A percentile compares a stretch with the other conserved stretches of the same genome.
phyloP scores from a whole-genome alignment of 1,139 yeast species.

The Candida sp. region DNA sequence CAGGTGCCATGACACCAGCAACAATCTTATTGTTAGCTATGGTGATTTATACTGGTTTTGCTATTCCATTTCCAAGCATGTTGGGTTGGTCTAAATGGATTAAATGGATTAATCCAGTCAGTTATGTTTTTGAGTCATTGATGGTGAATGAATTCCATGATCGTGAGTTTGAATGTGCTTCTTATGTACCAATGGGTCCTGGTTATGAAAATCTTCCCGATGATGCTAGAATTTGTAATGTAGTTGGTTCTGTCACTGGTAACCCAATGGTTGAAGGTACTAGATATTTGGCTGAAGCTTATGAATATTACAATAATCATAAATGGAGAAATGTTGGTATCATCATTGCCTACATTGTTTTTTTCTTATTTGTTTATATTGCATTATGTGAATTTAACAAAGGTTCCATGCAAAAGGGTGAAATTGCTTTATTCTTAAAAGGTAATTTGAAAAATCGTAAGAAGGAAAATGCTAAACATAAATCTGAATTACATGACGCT shows the following conservation, averaged over 20 bases:
- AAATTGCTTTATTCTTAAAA: slow-evolving; percentile 52
- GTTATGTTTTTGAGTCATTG: slow-evolving; percentile 65
- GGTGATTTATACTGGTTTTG: slow-evolving; percentile 52
- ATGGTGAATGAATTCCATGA: slow-evolving; percentile 63
- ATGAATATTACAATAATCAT: slow-evolving; percentile 40
- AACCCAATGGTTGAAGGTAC: slow-evolving; percentile 45
- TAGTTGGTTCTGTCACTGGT: slow-evolving; percentile 48
- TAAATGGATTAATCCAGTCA: slow-evolving; percentile 68
- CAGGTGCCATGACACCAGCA: slow-evolving; percentile 52
- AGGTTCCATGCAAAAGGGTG: slow-evolving; percentile 56
- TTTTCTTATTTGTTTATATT: slow-evolving; percentile 43
- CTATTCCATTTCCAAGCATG: slow-evolving; percentile 57
- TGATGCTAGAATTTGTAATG: slow-evolving; percentile 48
- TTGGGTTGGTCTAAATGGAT: slow-evolving; percentile 81
- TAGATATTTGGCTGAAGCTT: slow-evolving; percentile 39
- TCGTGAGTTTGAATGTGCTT: slow-evolving; percentile 48
- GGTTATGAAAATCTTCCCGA: slow-evolving; percentile 38
- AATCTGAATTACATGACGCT: slow-evolving; percentile 8
- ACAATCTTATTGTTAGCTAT: slow-evolving; percentile 47
- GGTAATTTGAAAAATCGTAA: slow-evolving; percentile 43
- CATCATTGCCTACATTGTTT: slow-evolving; percentile 50
- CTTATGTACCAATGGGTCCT: slow-evolving; percentile 50
- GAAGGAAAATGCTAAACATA: slow-evolving; percentile 14
- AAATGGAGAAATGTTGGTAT: slow-evolving; percentile 71
- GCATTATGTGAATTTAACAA: slow-evolving; percentile 49